Evolutionary conservation across 2,329 filamentous ascomycete species (phyloP), one percentile per base, ranked within the genome.

Genomic region (Fusarium incarnatum): DNA sequence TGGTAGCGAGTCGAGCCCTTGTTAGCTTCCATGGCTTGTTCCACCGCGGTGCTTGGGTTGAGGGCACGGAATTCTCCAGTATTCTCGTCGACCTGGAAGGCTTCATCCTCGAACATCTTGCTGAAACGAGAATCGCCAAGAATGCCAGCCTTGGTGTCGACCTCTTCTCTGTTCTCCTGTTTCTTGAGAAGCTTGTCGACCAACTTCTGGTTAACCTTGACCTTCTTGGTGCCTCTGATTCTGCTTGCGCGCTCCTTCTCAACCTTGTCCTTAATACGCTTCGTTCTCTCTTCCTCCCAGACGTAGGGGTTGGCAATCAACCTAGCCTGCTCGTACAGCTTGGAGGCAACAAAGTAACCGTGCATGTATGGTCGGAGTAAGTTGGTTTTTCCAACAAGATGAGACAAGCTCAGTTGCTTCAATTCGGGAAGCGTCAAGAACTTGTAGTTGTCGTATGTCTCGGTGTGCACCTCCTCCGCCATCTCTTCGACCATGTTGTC

Each of bases 401-500:
- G 95, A 56, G 93, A 91, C 76, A 99, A 81, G 78, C 93, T 97
- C 71, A 99, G 87, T 37, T 91, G 89, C 74, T 92, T 92, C 56
- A 99, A 86, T 79, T 99, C 94, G 45, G 93, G 89, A 66, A 94
- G 81, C 3, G 95, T 97, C 77, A 99, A 85, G 88, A 99, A 99
- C 82, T 98, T 99, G 88, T 95, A 98, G 81, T 99, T 98, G 82
- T 99, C 96, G 84, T 99, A 99, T 12, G 96, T 93, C 74, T 96
- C 91, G 30, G 91, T 91, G 64, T 85, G 86, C 30, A 86, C 84
- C 77, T 91, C 89, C 78, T 98, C 95, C 11, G 95, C 95, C 94
- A 99, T 98, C 81, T 99, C 97, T 83, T 99, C 96, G 12, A 98
- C 96, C 76, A 99, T 89, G 76, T 97, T 98, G 81, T 99, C 97